phyloP scores from a whole-genome alignment of 257 asterid genomes.

The Capsicum baccatum region DNA sequence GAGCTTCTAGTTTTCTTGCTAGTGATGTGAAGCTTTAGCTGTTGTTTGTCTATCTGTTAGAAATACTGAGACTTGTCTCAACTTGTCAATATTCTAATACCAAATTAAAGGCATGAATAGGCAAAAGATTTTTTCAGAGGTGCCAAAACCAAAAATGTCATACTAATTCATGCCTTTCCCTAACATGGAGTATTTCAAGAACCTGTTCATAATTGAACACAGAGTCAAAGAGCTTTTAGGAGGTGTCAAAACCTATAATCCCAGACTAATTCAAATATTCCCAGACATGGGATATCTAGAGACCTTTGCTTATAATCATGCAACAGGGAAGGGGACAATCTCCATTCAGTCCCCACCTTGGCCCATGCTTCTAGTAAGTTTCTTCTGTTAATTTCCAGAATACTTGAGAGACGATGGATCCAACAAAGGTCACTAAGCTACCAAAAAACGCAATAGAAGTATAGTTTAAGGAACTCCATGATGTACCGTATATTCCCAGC shows the following conservation, averaged over 20 bases:
- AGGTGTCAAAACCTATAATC: not conserved
- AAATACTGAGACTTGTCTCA: not conserved
- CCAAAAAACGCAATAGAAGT: not conserved
- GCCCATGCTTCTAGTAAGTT: not conserved
- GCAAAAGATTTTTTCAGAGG: not conserved
- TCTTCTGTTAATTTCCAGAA: slow-evolving; percentile 21
- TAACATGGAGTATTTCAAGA: not conserved
- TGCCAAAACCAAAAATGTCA: slow-evolving; percentile 1
- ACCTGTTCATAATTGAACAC: not conserved
- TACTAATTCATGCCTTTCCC: not conserved
- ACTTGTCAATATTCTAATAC: not conserved
- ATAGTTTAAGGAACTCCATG: not conserved
- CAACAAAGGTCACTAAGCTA: not conserved
- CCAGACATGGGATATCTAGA: not conserved
- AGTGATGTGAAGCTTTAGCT: not conserved
- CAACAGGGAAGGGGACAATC: not conserved
- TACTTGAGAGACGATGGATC: not conserved
- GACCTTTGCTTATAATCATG: not conserved
- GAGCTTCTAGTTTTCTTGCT: not conserved
- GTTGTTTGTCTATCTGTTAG: not conserved
- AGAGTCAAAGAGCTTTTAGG: not conserved
- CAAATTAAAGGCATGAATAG: not conserved
- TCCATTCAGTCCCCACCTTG: not conserved
- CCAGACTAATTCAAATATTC: not conserved
- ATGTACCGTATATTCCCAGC: slow-evolving; percentile 87